A percentile compares a stretch with the other conserved stretches of the same genome.
These are phyloP conservation scores for Sporothrix euskadiensis DNA, from an alignment of 2,329 filamentous ascomycete genomes.

Conservation along the genomic window DNA sequence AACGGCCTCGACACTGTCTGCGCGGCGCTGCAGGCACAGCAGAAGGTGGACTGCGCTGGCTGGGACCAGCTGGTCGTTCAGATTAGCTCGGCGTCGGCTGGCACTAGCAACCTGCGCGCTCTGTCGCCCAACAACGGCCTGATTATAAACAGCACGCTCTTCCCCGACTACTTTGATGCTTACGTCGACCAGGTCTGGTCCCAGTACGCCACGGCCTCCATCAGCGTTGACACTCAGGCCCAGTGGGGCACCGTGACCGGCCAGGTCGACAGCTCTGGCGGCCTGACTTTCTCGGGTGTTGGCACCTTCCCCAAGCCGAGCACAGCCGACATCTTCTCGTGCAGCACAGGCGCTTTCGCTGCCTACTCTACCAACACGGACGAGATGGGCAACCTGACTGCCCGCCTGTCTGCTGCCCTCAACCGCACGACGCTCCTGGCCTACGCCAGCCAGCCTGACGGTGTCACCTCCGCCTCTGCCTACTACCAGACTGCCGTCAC, in stretches of 20 bases:
- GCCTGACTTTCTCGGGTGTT: constrained; percentile 45
- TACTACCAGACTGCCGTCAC: constrained; percentile 60
- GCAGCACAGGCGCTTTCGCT: constrained; percentile 59
- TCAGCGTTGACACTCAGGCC: constrained; percentile 57
- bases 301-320: constrained; percentile 50
- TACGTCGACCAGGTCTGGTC: constrained; percentile 56
- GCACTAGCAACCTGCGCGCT: constrained; percentile 46
- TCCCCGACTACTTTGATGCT: constrained; percentile 52
- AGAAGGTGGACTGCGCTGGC: constrained; percentile 48
- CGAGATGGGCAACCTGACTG: constrained; percentile 63
- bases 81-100: constrained; percentile 37
- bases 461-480: constrained; percentile 51
- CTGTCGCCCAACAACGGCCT: constrained; percentile 56
- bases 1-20: constrained; percentile 52
- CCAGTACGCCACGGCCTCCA: constrained; percentile 47
- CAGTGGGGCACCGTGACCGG: constrained; percentile 53
- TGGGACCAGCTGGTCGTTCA: constrained; percentile 56
- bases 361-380: constrained; percentile 45
- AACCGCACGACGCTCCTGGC: constrained; percentile 69
- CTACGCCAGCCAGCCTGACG: constrained; percentile 54
- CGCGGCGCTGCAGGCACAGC: constrained; percentile 48
- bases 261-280: constrained; percentile 42
- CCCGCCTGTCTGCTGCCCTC: constrained; percentile 73
- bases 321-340: constrained; percentile 54
- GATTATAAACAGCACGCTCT: constrained; percentile 47